Conservation (phyloP, 1,284 basidiomycete species). For the Sparassis latifolia region DNA sequence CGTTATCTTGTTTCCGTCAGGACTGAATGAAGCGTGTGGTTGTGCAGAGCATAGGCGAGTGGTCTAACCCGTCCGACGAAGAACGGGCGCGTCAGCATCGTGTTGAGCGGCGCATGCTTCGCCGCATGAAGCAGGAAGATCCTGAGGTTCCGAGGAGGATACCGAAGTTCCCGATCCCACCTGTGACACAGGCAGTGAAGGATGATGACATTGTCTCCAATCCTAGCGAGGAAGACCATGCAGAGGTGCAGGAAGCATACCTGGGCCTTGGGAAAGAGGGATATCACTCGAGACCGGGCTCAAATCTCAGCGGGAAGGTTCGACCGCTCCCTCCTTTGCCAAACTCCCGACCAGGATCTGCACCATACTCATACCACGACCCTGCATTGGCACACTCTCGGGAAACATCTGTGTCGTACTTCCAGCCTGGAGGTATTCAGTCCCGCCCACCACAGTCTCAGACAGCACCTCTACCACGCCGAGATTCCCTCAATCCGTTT, state of each 20-base stretch:
- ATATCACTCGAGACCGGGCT: slow-evolving; percentile 17
- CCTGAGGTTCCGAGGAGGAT: slow-evolving; percentile 56
- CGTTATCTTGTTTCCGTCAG: slow-evolving; percentile 1
- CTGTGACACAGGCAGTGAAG: slow-evolving; percentile 26
- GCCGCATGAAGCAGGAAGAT: slow-evolving; percentile 35
- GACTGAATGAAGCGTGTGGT: background rate
- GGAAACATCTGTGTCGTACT: slow-evolving; percentile 34
- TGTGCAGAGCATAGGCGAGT: slow-evolving; percentile 72
- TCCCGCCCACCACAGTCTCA: slow-evolving; percentile 17
- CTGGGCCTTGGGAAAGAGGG: slow-evolving; percentile 30
- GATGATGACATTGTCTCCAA: slow-evolving; percentile 76
- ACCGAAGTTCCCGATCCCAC: slow-evolving; percentile 74
- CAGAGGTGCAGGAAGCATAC: slow-evolving; percentile 33
- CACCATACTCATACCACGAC: slow-evolving; percentile 54
- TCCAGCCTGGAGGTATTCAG: slow-evolving; percentile 14
- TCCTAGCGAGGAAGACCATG: slow-evolving; percentile 66
- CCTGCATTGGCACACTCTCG: slow-evolving; percentile 61
- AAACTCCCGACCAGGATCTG: slow-evolving; percentile 58
- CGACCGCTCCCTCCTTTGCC: slow-evolving; percentile 55
- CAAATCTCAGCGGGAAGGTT: slow-evolving; percentile 18
- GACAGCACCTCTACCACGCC: slow-evolving; percentile 13
- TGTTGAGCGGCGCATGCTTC: slow-evolving; percentile 50
- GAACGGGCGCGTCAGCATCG: slow-evolving; percentile 67
- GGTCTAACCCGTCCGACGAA: slow-evolving; percentile 84
- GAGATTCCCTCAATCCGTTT: slow-evolving; percentile 58